Base-by-base conservation (phyloP, 352 stramenopile species). In the Globisporangium echinulatum region DNA sequence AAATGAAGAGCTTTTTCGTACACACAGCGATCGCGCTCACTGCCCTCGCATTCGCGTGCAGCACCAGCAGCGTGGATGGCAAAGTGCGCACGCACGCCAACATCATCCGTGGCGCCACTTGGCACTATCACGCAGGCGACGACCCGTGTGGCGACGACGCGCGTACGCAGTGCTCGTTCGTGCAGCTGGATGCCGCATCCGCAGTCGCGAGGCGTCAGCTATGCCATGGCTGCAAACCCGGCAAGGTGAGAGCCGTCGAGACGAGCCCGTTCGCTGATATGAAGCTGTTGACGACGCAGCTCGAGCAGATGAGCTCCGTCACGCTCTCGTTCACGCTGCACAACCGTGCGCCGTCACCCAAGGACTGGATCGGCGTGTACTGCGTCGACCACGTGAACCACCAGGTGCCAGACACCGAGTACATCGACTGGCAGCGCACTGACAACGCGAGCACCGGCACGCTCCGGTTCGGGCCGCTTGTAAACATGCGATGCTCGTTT, bases 401-500 rank as follows among this genome's bases (percentile, higher is more conserved):
- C 25, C 39, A 15, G 43, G 39, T 62, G 7, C 46, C 48, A 3
- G 61, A 67, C 40, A 49, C 39, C 39, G 42, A 63, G 42, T 67
- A 67, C 55, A 50, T 67, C 17, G 61, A 62, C 49, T 67, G 54
- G 55, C 48, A 43, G 17, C 64, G 42, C 39, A 63, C 61, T 9
- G 42, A 33, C 15, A 46, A 38, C 37, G 39, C 15, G 15, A 43
- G 37, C 61, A 15, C 54, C 6, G 57, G 36, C 5, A 60, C 61
- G 36, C 33, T 64, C 39, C 39, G 52, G 49, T 64, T 67, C 19
- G 66, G 66, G 7, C 66, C 61, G 37, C 44, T 72, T 17, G 44
- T 69, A 36, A 72, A 72, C 57, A 69, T 69, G 66, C 66, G 66
- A 11, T 72, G 66, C 49, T 47, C 57, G 56, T 72, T 53, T 36